These are phyloP conservation scores for Corymbia maculata DNA, from an alignment of 345 rosid species.

Conservation along the genomic window DNA sequence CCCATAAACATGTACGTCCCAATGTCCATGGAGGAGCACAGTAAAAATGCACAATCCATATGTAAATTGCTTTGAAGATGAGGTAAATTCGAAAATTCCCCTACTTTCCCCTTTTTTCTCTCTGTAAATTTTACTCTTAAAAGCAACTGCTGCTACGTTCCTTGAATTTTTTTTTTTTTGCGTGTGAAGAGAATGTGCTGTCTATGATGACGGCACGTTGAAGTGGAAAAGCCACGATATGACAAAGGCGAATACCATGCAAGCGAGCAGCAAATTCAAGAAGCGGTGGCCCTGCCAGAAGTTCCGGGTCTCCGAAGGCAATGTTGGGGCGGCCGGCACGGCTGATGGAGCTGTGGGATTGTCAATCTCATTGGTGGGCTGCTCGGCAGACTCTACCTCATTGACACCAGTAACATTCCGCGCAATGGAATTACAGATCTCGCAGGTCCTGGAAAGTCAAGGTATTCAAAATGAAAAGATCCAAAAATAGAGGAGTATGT, in stretches of 20 bases:
- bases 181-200: not conserved
- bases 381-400: conserved; percentile 37
- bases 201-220: conserved; percentile 42
- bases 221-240: conserved; percentile 53
- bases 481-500: not conserved
- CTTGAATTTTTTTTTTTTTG: not conserved
- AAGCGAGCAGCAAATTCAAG: conserved; percentile 30
- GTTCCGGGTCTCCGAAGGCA: conserved; percentile 43
- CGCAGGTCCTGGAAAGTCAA: conserved; percentile 50
- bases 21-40: not conserved
- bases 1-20: not conserved
- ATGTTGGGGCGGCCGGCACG: conserved; percentile 6
- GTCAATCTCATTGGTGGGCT: conserved; percentile 19
- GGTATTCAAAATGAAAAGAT: not conserved
- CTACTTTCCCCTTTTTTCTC: not conserved
- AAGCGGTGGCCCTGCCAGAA: conserved; percentile 40
- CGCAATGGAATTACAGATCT: conserved; percentile 82
- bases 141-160: not conserved
- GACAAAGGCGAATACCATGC: conserved; percentile 50
- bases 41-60: not conserved
- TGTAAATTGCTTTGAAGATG: not conserved
- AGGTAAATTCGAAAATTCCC: not conserved
- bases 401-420: conserved; percentile 47
- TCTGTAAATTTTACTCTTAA: not conserved
- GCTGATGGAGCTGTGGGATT: conserved; percentile 7